Conservation (phyloP, 2,329 filamentous ascomycete genomes). For the Penicillium decumbens region DNA sequence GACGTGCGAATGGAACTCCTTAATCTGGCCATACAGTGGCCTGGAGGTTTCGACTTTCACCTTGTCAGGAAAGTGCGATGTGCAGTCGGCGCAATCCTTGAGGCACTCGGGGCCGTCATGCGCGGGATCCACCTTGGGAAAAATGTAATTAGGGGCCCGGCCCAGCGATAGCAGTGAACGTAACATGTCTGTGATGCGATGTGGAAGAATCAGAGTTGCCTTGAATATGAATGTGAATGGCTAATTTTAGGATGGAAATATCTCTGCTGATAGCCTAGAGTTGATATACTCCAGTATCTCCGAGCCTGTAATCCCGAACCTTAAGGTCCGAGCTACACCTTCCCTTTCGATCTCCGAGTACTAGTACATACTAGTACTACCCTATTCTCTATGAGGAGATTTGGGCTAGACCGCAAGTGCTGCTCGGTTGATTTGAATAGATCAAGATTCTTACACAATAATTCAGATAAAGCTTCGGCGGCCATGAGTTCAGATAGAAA, state of each 20-base stretch:
- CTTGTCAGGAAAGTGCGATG: slow-evolving; percentile 32
- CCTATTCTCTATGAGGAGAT: too few species aligned
- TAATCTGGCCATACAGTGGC: slow-evolving; percentile 36
- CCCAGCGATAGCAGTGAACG: slow-evolving; percentile 32
- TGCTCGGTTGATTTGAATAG: too few species aligned
- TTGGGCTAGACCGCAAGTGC: too few species aligned
- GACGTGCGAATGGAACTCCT: slow-evolving; percentile 34
- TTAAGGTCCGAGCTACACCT: slow-evolving; percentile 5
- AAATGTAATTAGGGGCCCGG: slow-evolving; percentile 29
- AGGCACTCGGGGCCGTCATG: slow-evolving; percentile 35
- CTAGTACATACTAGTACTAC: too few species aligned
- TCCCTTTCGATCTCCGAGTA: too few species aligned
- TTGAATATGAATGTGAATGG: not conserved
- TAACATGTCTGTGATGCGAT: slow-evolving; percentile 18
- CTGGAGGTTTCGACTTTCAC: slow-evolving; percentile 32
- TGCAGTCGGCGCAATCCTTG: slow-evolving; percentile 37
- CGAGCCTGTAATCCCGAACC: slow-evolving; percentile 5
- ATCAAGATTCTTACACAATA: too few species aligned
- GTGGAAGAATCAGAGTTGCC: not conserved
- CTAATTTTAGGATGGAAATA: not conserved
- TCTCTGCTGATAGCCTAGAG: not conserved
- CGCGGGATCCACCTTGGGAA: slow-evolving; percentile 34
- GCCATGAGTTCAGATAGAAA: too few species aligned
- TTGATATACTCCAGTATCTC: slow-evolving; percentile 11
- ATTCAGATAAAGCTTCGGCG: too few species aligned